Evolutionary conservation across 371 early-diverging fungal genomes (phyloP), one percentile per base, ranked within the genome.

Genomic region (Modicella reniformis): DNA sequence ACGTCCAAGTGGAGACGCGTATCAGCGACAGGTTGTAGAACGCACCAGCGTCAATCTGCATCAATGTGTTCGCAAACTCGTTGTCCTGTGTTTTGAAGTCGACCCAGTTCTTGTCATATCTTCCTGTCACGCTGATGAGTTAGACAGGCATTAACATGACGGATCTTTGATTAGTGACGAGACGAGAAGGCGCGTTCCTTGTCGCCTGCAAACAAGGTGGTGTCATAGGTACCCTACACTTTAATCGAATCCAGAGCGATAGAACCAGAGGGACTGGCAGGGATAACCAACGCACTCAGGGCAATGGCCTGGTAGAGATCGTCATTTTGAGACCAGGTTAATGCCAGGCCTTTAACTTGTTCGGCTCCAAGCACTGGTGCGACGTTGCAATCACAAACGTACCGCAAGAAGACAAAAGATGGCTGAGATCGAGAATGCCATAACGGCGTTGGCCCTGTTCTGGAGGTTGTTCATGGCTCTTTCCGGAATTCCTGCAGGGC

Each of bases 1-100:
- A 21, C 48, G 5, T 13, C 21, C 21, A 19, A 48, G 50, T 41
- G 19, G 37, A 37, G 37, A 37, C 5, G 37, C 5, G 37, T 50
- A 34, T 9, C 26, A 50, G n/a, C 48, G 15, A 23, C n/a, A 2
- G n/a, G n/a, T n/a, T 5, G n/a, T 48, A 23, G 23, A 32, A 15
- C 34, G n/a, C 80, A 89, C 90, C 95, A 1, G 94, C 94, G 62
- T 92, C 91, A 34, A 94, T 62, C 65, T 92, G 87, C 81, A 95
- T 93, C 13, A 85, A 67, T 25, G 92, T 71, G 33, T 87, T 81
- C 7, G 90, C 91, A 76, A 90, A 91, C 70, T 92, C 88, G 33
- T 89, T 89, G 51, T 87, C 83, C 34, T 85, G 81, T 17, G 87
- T 85, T 40, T 84, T 81, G 70, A 84, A 87, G 81, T 92, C 92